A percentile compares a stretch with the other conserved stretches of the same genome.
Evolutionary conservation across 495 filamentous ascomycete species (phyloP).

Genomic region (Amphirosellinia nigrospora): DNA sequence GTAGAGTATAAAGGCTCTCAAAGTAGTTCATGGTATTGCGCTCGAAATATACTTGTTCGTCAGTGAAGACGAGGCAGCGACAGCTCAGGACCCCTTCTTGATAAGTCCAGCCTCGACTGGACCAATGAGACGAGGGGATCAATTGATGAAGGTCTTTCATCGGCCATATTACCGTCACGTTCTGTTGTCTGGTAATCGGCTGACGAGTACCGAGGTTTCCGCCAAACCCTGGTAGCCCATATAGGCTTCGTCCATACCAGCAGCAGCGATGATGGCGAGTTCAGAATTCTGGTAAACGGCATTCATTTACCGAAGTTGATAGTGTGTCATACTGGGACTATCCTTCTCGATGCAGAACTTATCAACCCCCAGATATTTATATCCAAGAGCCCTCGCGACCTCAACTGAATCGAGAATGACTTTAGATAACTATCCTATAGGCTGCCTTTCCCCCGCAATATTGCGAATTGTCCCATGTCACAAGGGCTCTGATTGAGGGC

Average conservation of each 20-base stretch:
- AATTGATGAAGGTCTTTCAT: not conserved
- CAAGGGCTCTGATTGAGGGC: too few relatives aligned
- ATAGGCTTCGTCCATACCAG: not conserved
- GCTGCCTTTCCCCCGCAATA: not conserved
- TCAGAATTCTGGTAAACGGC: not conserved
- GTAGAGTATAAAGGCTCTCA: slow-evolving; percentile 20
- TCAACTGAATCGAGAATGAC: not conserved
- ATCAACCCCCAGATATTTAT: not conserved
- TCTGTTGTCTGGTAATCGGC: not conserved
- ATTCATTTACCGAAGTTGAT: not conserved
- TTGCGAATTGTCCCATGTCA: not conserved
- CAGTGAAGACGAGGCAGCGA: slow-evolving; percentile 43
- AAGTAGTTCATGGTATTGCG: slow-evolving; percentile 38
- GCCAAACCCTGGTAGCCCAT: not conserved
- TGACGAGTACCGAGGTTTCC: not conserved
- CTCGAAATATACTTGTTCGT: slow-evolving; percentile 46
- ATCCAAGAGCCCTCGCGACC: not conserved
- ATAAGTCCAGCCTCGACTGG: slow-evolving; percentile 48
- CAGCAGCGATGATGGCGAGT: not conserved
- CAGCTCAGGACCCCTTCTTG: slow-evolving; percentile 46
- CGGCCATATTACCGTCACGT: not conserved
- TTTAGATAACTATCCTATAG: not conserved
- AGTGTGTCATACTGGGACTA: not conserved
- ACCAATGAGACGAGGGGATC: not conserved
- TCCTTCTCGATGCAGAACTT: not conserved